Evolutionary conservation across 495 filamentous ascomycete genomes (phyloP), one percentile per base, ranked within the genome.

Genomic region (Aspergillus saccharolyticus): DNA sequence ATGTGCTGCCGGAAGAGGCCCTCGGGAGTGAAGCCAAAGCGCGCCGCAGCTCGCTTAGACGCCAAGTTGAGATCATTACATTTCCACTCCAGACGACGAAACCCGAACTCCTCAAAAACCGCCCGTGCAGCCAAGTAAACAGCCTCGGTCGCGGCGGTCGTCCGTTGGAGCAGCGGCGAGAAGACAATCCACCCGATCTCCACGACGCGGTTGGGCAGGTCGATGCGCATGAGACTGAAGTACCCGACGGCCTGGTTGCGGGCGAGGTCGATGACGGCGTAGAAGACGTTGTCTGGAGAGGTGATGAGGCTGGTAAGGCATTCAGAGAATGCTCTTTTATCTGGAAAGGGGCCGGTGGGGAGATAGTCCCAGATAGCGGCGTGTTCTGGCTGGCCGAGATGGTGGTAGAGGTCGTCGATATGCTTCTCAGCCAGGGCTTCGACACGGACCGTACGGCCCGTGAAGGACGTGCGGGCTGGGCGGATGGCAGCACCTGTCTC

Each of bases 81-180:
- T 58, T 84, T 85, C 82, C 83, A 86, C 64, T 84, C 82, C 19
- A 81, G 73, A 18, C 83, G 73, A 28, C 74, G 62, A 57, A 78
- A 84, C 0, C 76, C 74, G n/a, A 84, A 61, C 8, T 74, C 70
- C 18, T 79, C 73, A 55, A 85, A 79, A 0, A 69, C 67, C 30
- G 78, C 64, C 18, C 67, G 65, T 3, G 72, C 63, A 44, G 82
- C 65, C 1, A 85, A 64, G 55, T 78, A 84, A 42, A 79, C 62
- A 14, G 71, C 67, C 55, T 84, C 82, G 0, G 83, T 84, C 0
- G 80, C 77, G 7, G 66, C 71, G 0, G 72, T 71, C 1, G 78
- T 82, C 3, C 74, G 68, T 56, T 83, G 80, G 16, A 84, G 58
- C 0, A 57, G 52, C 0, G 70, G 58, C 3, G 74, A 70, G 65